Base-by-base conservation (phyloP, 371 early-diverging fungal genomes). In the Gilbertella persicaria region DNA sequence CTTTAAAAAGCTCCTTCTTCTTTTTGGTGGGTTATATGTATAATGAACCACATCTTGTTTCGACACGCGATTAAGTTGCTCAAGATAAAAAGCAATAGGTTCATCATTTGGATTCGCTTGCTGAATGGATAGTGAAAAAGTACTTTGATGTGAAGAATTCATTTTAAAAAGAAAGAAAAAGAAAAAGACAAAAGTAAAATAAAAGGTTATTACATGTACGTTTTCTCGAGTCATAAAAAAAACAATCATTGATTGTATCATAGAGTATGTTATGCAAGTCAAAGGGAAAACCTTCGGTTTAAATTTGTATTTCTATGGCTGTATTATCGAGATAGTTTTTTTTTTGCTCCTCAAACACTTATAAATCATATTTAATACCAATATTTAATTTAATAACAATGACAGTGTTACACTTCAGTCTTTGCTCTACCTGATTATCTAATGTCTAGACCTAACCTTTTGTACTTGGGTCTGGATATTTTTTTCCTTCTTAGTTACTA, bases 11-110 rank as follows among this genome's bases (percentile, higher is more conserved):
- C 5, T 55, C 36, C 35, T 48, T 48, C 43, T 42, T 37, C 40
- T 43, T 47, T 30, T 45, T 16, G n/a, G 13, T 2, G 21, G 2
- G 3, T 13, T 29, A 16, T 23, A 20, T 0, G 40, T 10, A 17
- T 33, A 19, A 5, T 45, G 17, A 14, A 53, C 36, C 14, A 38
- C 45, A 8, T 12, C 35, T 53, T 26, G 12, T 38, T 38, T 53
- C 19, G 45, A 38, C 21, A 7, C 37, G 29, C 29, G 25, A 12
- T 56, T 50, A 10, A 58, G 24, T 19, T 30, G 19, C 17, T 41
- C 47, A 17, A 59, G 33, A 38, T 48, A 59, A 36, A 48, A 47
- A 33, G 29, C 39, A 24, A 60, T 60, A 9, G 60, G 60, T 16
- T 60, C 60, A n/a, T 39, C 35, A 26, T 39, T 16, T 9, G 29